A percentile compares a stretch with the other conserved stretches of the same genome.
Evolutionary conservation across 2,329 filamentous ascomycete species (phyloP).

Genomic region (Ophiostoma populinum): DNA sequence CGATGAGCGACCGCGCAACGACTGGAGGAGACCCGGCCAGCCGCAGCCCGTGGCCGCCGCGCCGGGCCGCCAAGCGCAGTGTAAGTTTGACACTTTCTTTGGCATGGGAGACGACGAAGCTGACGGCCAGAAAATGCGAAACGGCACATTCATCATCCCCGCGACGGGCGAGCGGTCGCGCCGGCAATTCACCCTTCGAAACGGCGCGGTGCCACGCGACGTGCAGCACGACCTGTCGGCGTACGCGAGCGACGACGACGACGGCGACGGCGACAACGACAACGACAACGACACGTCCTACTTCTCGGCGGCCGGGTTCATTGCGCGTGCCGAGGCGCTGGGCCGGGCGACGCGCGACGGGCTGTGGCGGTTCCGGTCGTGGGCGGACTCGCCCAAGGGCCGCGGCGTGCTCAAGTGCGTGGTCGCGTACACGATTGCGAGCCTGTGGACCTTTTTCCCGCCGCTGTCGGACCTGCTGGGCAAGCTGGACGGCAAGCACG

Average conservation of each 20-base stretch:
- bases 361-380: constrained; percentile 29
- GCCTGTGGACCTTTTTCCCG: constrained; percentile 68
- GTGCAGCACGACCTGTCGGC: constrained; percentile 1
- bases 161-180: constrained; percentile 70
- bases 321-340: constrained; percentile 1
- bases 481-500: constrained; percentile 77
- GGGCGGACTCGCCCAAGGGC: constrained; percentile 54
- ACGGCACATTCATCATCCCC: constrained; percentile 76
- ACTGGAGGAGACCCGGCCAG: constrained; percentile 1
- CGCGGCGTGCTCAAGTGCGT: constrained; percentile 80
- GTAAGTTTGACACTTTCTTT: constrained; percentile 17
- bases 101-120: not conserved
- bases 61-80: constrained; percentile 27
- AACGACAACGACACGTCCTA: constrained; percentile 18
- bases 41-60: constrained; percentile 23
- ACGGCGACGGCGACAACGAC: constrained; percentile 13
- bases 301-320: constrained; percentile 18
- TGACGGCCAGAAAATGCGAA: constrained; percentile 47
- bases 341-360: constrained; percentile 1
- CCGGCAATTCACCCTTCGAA: constrained; percentile 60
- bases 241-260: constrained; percentile 2
- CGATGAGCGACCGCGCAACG: constrained; percentile 17
- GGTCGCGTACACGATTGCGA: constrained; percentile 73
- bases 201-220: constrained; percentile 17
- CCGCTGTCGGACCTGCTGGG: constrained; percentile 59